Conservation (phyloP, 2,329 filamentous ascomycete species). For the Thyridium curvatum region DNA sequence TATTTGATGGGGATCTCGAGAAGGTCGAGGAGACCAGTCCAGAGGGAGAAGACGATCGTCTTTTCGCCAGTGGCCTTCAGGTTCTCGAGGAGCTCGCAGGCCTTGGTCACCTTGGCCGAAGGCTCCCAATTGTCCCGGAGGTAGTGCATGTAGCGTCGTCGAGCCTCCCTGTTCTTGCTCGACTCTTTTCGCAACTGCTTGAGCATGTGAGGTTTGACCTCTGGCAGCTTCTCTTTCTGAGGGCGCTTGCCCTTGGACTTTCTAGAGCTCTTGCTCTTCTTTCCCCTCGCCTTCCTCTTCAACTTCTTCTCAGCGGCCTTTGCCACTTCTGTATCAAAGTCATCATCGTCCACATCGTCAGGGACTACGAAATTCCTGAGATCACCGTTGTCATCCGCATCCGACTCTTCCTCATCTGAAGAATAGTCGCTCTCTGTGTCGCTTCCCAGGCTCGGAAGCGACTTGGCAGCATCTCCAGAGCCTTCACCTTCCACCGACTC, state of each 20-base stretch:
- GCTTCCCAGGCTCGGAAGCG: constrained; percentile 3
- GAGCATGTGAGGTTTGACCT: constrained; percentile 27
- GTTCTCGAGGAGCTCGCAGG: constrained; percentile 54
- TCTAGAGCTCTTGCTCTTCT: constrained; percentile 23
- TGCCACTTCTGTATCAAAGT: constrained; percentile 18
- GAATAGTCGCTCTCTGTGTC: constrained; percentile 9
- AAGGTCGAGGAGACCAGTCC: constrained; percentile 72
- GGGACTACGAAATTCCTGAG: constrained; percentile 50
- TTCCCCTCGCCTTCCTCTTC: constrained; percentile 25
- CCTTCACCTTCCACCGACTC: constrained; percentile 19
- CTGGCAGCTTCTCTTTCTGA: constrained; percentile 33
- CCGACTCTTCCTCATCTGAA: too few relatives aligned
- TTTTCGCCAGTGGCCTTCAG: constrained; percentile 55
- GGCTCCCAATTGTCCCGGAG: constrained; percentile 64
- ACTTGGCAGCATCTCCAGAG: too few relatives aligned
- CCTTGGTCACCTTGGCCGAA: constrained; percentile 69
- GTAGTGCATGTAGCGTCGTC: constrained; percentile 62
- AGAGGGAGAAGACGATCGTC: constrained; percentile 77
- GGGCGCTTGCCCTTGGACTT: constrained; percentile 32
- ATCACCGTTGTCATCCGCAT: constrained; percentile 25
- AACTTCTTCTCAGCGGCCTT: constrained; percentile 11
- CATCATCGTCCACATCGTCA: constrained; percentile 15
- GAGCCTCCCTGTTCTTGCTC: constrained; percentile 55
- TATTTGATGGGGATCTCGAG: constrained; percentile 64
- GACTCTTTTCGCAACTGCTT: constrained; percentile 57